Percentiles rank a stretch among this genome's conserved stretches.
Conservation (phyloP, 129 eudicot species). For the Artemisia argyi region DNA sequence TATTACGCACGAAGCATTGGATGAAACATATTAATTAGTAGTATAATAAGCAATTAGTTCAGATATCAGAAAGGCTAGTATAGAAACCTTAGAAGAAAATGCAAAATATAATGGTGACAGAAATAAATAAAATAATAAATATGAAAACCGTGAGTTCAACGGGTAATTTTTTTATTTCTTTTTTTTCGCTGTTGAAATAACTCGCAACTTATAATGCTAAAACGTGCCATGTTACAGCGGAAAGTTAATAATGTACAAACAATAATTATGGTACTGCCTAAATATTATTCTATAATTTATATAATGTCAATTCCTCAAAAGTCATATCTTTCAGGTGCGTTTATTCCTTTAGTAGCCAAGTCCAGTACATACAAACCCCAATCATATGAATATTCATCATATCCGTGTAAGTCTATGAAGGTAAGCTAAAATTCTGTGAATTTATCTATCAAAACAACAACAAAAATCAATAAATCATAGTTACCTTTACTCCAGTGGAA, state of each 20-base stretch:
- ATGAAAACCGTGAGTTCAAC: not conserved
- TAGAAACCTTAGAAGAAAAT: too few relatives aligned
- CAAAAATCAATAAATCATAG: too few relatives aligned
- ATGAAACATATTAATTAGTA: too few relatives aligned
- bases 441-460: not conserved
- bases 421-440: not conserved
- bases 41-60: too few relatives aligned
- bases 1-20: too few relatives aligned
- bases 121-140: too few relatives aligned
- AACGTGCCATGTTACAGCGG: conserved; percentile 17
- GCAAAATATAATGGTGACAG: too few relatives aligned
- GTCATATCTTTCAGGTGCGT: conserved; percentile 11
- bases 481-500: too few relatives aligned
- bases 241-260: not conserved
- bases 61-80: too few relatives aligned
- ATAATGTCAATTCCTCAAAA: conserved; percentile 1
- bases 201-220: not conserved
- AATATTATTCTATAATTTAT: not conserved
- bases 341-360: conserved; percentile 26
- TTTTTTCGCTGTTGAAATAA: too few relatives aligned
- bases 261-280: not conserved
- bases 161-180: not conserved
- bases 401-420: too few relatives aligned
- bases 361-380: conserved; percentile 24
- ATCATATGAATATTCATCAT: conserved; percentile 14